phyloP scores from a whole-genome alignment of 202 grass and related monocot genomes.

The Eragrostis tef region DNA sequence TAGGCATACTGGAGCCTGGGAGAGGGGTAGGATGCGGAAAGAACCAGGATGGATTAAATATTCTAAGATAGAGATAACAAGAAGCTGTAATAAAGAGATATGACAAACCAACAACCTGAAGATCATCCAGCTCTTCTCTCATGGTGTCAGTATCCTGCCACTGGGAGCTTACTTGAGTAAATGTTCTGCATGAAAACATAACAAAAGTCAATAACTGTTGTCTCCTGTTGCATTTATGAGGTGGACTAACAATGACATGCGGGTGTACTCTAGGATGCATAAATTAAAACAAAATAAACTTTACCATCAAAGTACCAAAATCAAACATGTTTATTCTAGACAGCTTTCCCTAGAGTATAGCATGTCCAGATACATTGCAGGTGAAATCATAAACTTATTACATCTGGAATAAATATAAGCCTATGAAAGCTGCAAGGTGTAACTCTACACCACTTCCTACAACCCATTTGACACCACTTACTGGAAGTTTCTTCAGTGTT shows the following conservation, averaged over 20 bases:
- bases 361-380: constrained; percentile 16
- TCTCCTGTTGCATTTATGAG: not conserved
- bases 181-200: constrained; percentile 80
- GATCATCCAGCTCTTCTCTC: constrained; percentile 96
- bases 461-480: constrained; percentile 12
- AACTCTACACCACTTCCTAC: constrained; percentile 4
- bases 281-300: constrained; percentile 36
- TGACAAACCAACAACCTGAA: constrained; percentile 72
- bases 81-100: constrained; percentile 44
- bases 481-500: constrained; percentile 5
- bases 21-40: constrained; percentile 13
- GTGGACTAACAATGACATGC: constrained; percentile 7
- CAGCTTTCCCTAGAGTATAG: not conserved
- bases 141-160: constrained; percentile 99
- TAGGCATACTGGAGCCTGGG: not conserved
- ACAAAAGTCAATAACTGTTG: constrained; percentile 25
- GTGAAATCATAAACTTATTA: constrained; percentile 15
- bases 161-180: constrained; percentile 97
- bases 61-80: not conserved
- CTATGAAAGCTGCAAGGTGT: constrained; percentile 9
- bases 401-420: constrained; percentile 17
- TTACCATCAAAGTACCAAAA: constrained; percentile 16
- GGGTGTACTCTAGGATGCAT: constrained; percentile 29
- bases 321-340: not conserved
- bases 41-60: constrained; percentile 19